phyloP scores from a whole-genome alignment of 441 rosid genomes.

The Erysimum cheiri region DNA sequence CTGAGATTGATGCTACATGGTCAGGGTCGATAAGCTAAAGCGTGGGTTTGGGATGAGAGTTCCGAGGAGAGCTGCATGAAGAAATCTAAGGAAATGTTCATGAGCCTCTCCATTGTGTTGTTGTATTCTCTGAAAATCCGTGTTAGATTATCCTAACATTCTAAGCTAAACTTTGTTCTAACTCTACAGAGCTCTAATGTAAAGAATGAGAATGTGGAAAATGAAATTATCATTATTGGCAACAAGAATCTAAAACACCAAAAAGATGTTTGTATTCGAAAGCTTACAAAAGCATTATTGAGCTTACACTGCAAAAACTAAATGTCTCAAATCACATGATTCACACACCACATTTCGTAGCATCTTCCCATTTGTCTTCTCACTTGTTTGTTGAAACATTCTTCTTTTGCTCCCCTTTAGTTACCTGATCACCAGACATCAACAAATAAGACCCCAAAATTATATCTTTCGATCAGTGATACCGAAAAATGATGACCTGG shows the following conservation, averaged over 20 bases:
- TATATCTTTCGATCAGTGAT: constrained; percentile 2
- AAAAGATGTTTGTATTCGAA: constrained; percentile 22
- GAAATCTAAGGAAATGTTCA: background rate
- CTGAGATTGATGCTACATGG: constrained; percentile 30
- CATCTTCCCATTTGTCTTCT: constrained; percentile 6
- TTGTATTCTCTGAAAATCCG: constrained; percentile 9
- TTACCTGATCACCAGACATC: constrained; percentile 26
- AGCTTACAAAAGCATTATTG: constrained; percentile 40
- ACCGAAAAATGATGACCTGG: background rate
- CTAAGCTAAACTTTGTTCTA: constrained; percentile 3
- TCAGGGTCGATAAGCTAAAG: constrained; percentile 49
- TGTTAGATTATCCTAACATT: constrained; percentile 11
- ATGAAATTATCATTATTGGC: constrained; percentile 28
- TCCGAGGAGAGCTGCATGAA: constrained; percentile 40
- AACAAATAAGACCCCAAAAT: constrained; percentile 11
- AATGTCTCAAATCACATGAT: constrained; percentile 26
- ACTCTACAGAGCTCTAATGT: constrained; percentile 22
- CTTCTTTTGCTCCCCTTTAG: constrained; percentile 43
- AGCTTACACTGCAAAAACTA: constrained; percentile 32
- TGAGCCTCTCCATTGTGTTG: background rate
- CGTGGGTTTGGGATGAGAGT: constrained; percentile 51
- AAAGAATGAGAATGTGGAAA: constrained; percentile 27
- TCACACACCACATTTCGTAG: constrained; percentile 29
- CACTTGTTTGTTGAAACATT: constrained; percentile 42
- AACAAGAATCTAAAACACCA: constrained; percentile 31